These are phyloP conservation scores for Candida khao-thaluensis DNA, from an alignment of 805 yeast species.

Conservation along the genomic window DNA sequence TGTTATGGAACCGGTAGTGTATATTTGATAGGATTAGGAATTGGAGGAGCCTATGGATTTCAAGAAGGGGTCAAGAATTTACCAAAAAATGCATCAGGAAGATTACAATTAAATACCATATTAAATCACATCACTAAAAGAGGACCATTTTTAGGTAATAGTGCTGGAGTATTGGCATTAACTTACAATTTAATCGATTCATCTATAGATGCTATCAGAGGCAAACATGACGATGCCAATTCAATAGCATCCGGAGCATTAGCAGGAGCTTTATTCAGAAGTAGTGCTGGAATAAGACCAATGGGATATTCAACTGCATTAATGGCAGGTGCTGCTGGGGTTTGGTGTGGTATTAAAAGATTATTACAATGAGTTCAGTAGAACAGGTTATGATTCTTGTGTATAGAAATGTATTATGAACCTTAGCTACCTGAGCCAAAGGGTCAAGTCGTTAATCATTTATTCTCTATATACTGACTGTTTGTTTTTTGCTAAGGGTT, in stretches of 20 bases:
- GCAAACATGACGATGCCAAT: constrained; percentile 82
- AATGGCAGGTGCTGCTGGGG: constrained; percentile 87
- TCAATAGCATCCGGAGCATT: constrained; percentile 87
- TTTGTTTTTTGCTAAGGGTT: background rate
- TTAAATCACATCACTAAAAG: constrained; percentile 90
- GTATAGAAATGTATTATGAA: constrained; percentile 13
- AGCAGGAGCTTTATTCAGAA: constrained; percentile 88
- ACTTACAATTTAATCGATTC: constrained; percentile 85
- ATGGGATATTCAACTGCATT: constrained; percentile 83
- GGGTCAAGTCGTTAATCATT: background rate
- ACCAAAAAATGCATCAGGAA: constrained; percentile 73
- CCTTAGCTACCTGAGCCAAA: background rate
- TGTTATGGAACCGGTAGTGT: constrained; percentile 98
- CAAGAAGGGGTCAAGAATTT: constrained; percentile 80
- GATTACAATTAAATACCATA: constrained; percentile 82
- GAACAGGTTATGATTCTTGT: constrained; percentile 14
- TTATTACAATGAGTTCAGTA: constrained; percentile 18
- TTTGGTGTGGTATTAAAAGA: constrained; percentile 84
- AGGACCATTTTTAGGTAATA: constrained; percentile 95
- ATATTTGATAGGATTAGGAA: constrained; percentile 78
- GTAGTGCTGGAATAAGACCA: constrained; percentile 81
- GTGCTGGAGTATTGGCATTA: constrained; percentile 90
- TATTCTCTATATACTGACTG: constrained; percentile 1
- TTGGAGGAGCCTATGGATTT: constrained; percentile 88
- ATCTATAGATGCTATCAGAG: constrained; percentile 75